Evolutionary conservation across 495 filamentous ascomycete genomes (phyloP).

Genomic region (Podospora pseudopauciseta): DNA sequence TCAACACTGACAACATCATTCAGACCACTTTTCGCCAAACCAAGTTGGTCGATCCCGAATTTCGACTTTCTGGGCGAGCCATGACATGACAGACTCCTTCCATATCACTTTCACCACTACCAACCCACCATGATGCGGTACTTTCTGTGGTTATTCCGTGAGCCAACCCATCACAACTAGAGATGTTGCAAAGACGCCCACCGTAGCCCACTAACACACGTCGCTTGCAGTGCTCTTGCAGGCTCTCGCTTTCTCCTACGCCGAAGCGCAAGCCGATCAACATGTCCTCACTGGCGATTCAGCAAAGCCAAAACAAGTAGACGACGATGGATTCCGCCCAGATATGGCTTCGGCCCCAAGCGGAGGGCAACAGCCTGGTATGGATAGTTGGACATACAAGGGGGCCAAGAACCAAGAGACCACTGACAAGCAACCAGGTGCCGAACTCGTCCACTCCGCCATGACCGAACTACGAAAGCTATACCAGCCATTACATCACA

Average conservation of each 20-base stretch:
- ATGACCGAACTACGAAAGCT: conserved; percentile 43
- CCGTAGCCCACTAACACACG: conserved; percentile 23
- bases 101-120: conserved; percentile 21
- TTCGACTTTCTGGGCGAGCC: background rate
- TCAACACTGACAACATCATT: conserved; percentile 2
- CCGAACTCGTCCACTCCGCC: conserved; percentile 44
- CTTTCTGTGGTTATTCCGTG: conserved; percentile 43
- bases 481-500: conserved; percentile 33
- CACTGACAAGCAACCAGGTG: conserved; percentile 31
- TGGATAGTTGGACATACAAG: conserved; percentile 3
- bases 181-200: conserved; percentile 7
- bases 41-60: background rate
- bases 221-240: conserved; percentile 46
- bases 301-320: conserved; percentile 21
- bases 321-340: conserved; percentile 27
- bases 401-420: background rate
- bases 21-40: background rate
- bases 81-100: conserved; percentile 24
- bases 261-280: conserved; percentile 32
- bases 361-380: background rate
- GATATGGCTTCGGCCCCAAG: conserved; percentile 23
- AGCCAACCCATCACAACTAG: conserved; percentile 15
- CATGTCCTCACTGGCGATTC: conserved; percentile 31
- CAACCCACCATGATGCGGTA: conserved; percentile 38
- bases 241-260: conserved; percentile 34